Evolutionary conservation across 441 rosid genomes (phyloP).

Genomic region (Adansonia rubrostipa): DNA sequence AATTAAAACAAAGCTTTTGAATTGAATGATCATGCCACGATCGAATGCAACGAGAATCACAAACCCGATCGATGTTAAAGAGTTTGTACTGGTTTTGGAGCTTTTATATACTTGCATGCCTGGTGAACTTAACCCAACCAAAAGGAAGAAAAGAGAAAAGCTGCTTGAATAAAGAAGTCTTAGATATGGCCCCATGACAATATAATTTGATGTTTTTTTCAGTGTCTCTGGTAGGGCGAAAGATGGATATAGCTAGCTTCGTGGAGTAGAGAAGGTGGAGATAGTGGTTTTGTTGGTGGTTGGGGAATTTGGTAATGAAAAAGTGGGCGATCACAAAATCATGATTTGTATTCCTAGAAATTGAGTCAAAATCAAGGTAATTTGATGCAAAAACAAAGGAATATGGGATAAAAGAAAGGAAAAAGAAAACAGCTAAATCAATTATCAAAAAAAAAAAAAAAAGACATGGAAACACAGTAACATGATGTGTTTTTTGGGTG

Average conservation of each 20-base stretch:
- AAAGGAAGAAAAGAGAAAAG: not conserved
- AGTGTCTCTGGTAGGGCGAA: conserved; percentile 37
- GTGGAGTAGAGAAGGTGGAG: conserved; percentile 35
- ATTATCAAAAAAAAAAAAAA: not conserved
- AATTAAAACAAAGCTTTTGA: not conserved
- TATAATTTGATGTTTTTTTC: conserved; percentile 26
- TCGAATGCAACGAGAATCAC: conserved; percentile 9
- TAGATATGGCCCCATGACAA: conserved; percentile 42
- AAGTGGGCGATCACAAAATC: conserved; percentile 44
- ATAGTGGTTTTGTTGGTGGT: conserved; percentile 39
- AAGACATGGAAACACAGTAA: not conserved
- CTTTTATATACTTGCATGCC: conserved; percentile 12
- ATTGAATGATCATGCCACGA: too few species aligned
- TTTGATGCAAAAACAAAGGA: not conserved
- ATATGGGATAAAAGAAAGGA: not conserved
- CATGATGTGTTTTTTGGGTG: not conserved
- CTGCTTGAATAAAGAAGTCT: conserved; percentile 34
- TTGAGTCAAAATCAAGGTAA: conserved; percentile 22
- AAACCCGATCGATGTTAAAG: not conserved
- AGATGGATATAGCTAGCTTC: conserved; percentile 23
- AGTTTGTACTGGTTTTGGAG: conserved; percentile 17
- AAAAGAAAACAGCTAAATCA: not conserved
- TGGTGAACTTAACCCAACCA: conserved; percentile 22
- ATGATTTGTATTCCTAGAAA: conserved; percentile 31
- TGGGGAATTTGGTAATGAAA: conserved; percentile 24